Base-by-base conservation (phyloP, 306 rosid species). In the Quercus parvula region DNA sequence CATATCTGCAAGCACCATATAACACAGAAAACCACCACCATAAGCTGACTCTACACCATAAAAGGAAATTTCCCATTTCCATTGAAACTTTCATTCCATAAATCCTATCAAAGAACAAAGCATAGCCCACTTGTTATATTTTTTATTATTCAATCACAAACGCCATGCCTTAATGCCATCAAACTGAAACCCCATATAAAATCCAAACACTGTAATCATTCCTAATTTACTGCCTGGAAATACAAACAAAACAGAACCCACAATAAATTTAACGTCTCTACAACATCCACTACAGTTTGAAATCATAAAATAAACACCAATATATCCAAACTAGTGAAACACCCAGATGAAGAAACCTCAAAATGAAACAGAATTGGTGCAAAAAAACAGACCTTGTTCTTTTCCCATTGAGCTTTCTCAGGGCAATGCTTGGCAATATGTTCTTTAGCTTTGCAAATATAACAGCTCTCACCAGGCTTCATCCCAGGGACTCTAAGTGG, bases 381-480 rank as follows among this genome's bases (percentile, higher is more conserved):
- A 46, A 15, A 18, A 38, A 51, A 25, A 14, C 69, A 27, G 12
- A 89, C 92, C 90, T 86, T 95, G 77, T 92, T 86, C 78, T 79
- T 92, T 49, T 95, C 99, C 97, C 97, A 91, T 71, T 88, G 85
- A 77, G 90, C 88, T 75, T 90, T 87, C 67, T 90, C 44, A 5
- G 94, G 85, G 61, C 99, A 95, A 54, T 87, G 83, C 84, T 91
- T 95, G 54, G 99, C 97, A 46, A 95, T 90, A 74, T 95, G 99
- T 22, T 92, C 92, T 22, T 63, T 74, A 41, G 86, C 87, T 76
- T 84, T 90, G 74, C 98, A 92, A 74, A 95, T 92, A 89, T 86
- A 95, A 77, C 99, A 92, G 78, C 87, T 90, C 1, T 95, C 99
- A 19, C 98, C 99, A 28, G 99, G 98, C 86, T 86, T 95, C 99